Evolutionary conservation across 352 stramenopile species (phyloP).

Genomic region (Pseudoperonospora humuli): DNA sequence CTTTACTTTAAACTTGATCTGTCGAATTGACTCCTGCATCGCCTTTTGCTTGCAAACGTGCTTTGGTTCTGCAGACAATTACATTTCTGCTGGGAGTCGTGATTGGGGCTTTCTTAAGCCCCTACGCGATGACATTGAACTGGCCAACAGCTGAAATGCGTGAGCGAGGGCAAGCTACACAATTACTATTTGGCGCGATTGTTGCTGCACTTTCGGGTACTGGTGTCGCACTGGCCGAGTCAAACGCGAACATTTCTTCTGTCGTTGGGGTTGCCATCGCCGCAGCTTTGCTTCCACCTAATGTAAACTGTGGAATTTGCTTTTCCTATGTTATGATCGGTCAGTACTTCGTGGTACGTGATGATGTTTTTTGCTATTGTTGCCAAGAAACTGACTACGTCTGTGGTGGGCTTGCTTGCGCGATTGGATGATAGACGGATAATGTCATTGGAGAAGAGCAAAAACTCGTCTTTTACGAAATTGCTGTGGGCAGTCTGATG

Average conservation of each 20-base stretch:
- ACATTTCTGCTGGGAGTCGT: conserved; percentile 76
- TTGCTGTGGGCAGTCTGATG: conserved; percentile 72
- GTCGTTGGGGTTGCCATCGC: conserved; percentile 87
- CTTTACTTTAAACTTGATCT: not conserved
- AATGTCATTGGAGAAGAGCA: conserved; percentile 75
- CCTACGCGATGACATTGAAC: conserved; percentile 67
- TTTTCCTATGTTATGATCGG: conserved; percentile 83
- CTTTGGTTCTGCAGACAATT: conserved; percentile 34
- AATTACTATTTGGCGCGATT: conserved; percentile 73
- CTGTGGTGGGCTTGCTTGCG: not conserved
- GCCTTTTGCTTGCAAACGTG: not conserved
- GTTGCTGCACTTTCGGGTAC: conserved; percentile 71
- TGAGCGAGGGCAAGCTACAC: conserved; percentile 62
- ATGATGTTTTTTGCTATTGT: not conserved
- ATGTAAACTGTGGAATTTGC: conserved; percentile 83
- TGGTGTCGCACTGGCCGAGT: conserved; percentile 73
- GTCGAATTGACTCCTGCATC: not conserved
- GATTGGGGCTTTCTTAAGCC: conserved; percentile 68
- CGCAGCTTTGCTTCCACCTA: conserved; percentile 69
- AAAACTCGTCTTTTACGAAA: conserved; percentile 83
- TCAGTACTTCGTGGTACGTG: conserved; percentile 69
- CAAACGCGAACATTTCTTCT: conserved; percentile 83
- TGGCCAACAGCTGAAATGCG: conserved; percentile 83
- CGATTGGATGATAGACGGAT: conserved; percentile 29
- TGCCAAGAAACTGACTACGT: not conserved